Percentiles rank a stretch among this genome's conserved stretches.
Conservation (phyloP, 768 basidiomycete species). For the Phaffia tasmanica region DNA sequence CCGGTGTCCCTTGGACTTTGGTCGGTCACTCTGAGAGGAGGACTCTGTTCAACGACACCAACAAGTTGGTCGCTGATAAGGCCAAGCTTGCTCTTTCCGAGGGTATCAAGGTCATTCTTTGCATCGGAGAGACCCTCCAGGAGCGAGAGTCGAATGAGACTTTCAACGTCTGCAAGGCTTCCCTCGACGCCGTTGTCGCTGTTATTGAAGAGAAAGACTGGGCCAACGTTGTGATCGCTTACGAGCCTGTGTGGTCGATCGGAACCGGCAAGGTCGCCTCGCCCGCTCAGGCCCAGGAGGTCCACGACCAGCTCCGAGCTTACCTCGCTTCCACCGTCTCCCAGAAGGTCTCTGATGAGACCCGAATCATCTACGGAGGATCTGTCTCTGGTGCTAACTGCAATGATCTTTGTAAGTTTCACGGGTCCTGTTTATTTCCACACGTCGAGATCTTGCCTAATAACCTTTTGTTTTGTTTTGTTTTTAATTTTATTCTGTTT, state of each 20-base stretch:
- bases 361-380: constrained; percentile 90
- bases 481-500: background rate
- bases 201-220: constrained; percentile 54
- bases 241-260: constrained; percentile 97
- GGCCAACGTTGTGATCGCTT: constrained; percentile 89
- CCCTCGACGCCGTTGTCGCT: constrained; percentile 64
- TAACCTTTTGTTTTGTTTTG: background rate
- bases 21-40: constrained; percentile 96
- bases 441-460: background rate
- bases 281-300: constrained; percentile 80
- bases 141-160: constrained; percentile 75
- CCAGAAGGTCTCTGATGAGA: constrained; percentile 54
- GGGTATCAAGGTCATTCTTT: constrained; percentile 77
- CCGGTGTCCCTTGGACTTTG: constrained; percentile 80
- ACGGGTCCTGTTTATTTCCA: background rate
- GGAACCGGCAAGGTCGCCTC: constrained; percentile 95
- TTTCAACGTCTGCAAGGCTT: constrained; percentile 62
- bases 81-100: constrained; percentile 67
- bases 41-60: constrained; percentile 79
- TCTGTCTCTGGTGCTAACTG: constrained; percentile 83
- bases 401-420: constrained; percentile 66
- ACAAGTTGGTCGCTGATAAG: constrained; percentile 67
- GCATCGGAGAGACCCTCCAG: constrained; percentile 85
- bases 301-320: constrained; percentile 68
- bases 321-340: constrained; percentile 61